Evolutionary conservation across 139 green algal genomes (phyloP), one percentile per base, ranked within the genome.

Genomic region (Ostreobium quekettii): DNA sequence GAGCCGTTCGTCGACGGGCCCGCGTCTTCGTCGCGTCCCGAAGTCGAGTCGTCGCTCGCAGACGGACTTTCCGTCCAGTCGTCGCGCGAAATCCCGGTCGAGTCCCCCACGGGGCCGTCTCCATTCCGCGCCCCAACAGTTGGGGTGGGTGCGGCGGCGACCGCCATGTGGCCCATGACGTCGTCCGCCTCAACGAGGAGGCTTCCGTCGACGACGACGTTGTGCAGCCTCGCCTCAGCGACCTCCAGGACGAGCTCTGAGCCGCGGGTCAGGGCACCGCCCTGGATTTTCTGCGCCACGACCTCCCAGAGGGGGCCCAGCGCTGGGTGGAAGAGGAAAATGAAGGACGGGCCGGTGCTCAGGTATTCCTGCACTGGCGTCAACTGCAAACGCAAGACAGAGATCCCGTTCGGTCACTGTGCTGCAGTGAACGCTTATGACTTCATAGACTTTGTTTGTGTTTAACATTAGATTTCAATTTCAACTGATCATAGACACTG

Each of bases 271-370:
- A 98, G 73, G 1, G 57, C 49, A 2, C 93, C 93, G 7, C 92
- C 91, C 1, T 74, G 33, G 2, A 97, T 72, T 79, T 99, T 98
- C 78, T 99, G 93, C n/a, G 72, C 71, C 7, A 97, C 83, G n/a
- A 98, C 86, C 26, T 90, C 80, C 93, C 93, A 99, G 64, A 99
- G 76, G 29, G 93, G 93, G 1, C 93, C 93, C 35, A 98, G 81
- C 31, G 86, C 82, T 2, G 93, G 93, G 80, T 98, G 84, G 74
- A 83, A 92, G 33, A 95, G 71, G 76, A 95, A 93, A 64, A 96
- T 86, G 75, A 96, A 96, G 47, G 78, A 83, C 22, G 92, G 92
- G 47, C 89, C 87, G 4, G 53, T 57, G 19, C 70, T 32, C 8
- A 89, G 62, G 68, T 87, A 89, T 3, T 75, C 65, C 29, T 70